A percentile compares a stretch with the other conserved stretches of the same genome.
Conservation (phyloP, 257 asterid genomes). For the Plantago elongata region DNA sequence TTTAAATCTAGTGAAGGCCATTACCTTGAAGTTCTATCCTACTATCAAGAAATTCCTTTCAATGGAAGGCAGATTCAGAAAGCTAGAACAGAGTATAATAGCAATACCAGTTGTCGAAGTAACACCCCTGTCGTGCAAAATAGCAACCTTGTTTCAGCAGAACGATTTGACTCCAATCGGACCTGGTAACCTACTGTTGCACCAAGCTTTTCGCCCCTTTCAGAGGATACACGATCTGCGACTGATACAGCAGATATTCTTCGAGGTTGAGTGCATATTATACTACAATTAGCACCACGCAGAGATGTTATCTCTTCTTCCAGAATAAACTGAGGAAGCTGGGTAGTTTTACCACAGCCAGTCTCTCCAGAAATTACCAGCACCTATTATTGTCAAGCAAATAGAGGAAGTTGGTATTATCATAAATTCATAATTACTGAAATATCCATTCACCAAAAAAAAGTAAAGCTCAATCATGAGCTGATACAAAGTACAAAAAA, state of each 20-base stretch:
- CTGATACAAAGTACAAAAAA: too few relatives aligned
- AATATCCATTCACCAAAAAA: neutral
- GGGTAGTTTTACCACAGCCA: conserved; percentile 98
- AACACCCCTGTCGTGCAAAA: conserved; percentile 98
- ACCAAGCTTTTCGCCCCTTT: conserved; percentile 93
- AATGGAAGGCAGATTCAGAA: conserved; percentile 9
- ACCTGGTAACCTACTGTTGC: conserved; percentile 92
- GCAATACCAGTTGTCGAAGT: conserved; percentile 77
- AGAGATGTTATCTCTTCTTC: conserved; percentile 84
- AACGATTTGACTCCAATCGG: conserved; percentile 79
- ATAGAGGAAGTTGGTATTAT: conserved; percentile 11
- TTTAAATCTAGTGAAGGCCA: neutral
- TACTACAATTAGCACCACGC: conserved; percentile 75
- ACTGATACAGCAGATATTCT: conserved; percentile 97
- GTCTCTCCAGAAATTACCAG: conserved; percentile 98
- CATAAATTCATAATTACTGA: conserved; percentile 6
- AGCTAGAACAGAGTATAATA: conserved; percentile 13
- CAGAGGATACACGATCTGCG: conserved; percentile 83
- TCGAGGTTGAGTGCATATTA: conserved; percentile 96
- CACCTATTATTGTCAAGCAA: conserved; percentile 45
- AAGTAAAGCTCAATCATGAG: too few relatives aligned
- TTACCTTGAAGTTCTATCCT: neutral
- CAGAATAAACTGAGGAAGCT: conserved; percentile 94
- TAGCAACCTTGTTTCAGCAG: conserved; percentile 76
- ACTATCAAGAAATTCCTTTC: neutral